Evolutionary conservation across 2,329 filamentous ascomycete species (phyloP), one percentile per base, ranked within the genome.

Genomic region (Pseudogymnoascus sp.): DNA sequence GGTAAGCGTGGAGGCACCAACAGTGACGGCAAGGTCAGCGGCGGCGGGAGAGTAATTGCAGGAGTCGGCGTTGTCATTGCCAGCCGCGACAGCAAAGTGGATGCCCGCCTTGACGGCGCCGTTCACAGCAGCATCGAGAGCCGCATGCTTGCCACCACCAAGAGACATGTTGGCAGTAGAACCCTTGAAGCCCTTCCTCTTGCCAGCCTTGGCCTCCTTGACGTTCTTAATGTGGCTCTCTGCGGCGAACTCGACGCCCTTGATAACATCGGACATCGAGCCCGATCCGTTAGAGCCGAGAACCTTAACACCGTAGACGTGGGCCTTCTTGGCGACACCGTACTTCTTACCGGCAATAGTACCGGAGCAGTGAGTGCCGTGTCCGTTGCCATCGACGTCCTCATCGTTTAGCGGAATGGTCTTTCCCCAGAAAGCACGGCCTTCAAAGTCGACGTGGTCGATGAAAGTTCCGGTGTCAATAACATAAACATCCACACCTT

Each of bases 91-190:
- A 69, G 95, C 92, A 73, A 99, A 99, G 85, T 99, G 92, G 66
- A 99, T 84, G 74, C 94, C 94, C 72, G 88, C 89, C 63, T 88
- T 84, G 71, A 97, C 93, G 67, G 93, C 93, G 68, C 93, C 93
- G 76, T 97, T 94, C 69, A 97, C 93, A 69, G 92, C 91, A 68
- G 89, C 84, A 75, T 99, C 94, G 62, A 99, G 87, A 72, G 92
- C 88, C 69, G 86, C 84, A 66, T 93, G 97, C 84, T 97, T 97
- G 82, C 94, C 94, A 80, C 94, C 94, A 74, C 94, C 94, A 64
- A 99, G 89, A 74, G 90, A 95, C 94, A 99, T 99, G 87, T 99
- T 99, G 81, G 95, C 94, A 74, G 93, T 89, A 68, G 91, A 96
- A 75, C 94, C 94, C 88, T 97, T 97, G 89, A 97, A 97, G 75